phyloP scores from a whole-genome alignment of 2,329 filamentous ascomycete species.

The Clonostachys solani region DNA sequence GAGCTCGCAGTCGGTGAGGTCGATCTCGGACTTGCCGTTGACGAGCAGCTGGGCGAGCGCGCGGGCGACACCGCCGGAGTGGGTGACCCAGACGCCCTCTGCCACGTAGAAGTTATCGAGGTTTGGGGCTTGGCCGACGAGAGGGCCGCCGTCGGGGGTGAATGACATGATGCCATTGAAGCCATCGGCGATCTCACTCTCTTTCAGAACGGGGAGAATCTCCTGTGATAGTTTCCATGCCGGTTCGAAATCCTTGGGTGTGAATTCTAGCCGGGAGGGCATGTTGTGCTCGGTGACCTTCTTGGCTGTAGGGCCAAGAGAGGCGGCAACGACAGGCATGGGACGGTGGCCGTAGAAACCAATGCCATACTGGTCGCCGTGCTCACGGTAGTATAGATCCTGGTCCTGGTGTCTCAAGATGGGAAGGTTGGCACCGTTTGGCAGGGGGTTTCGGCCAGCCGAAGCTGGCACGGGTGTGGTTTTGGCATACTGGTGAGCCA shows the following conservation, averaged over 20 bases:
- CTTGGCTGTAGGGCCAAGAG: conserved; percentile 46
- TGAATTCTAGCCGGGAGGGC: conserved; percentile 60
- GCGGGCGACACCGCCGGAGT: conserved; percentile 58
- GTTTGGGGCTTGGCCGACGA: conserved; percentile 53
- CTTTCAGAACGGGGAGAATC: conserved; percentile 45
- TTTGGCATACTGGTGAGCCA: conserved; percentile 62
- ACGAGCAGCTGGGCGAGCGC: conserved; percentile 57
- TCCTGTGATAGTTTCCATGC: conserved; percentile 54
- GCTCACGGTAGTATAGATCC: conserved; percentile 61
- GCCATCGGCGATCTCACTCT: conserved; percentile 49
- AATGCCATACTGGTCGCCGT: conserved; percentile 58
- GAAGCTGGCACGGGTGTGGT: conserved; percentile 45
- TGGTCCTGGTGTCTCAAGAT: conserved; percentile 61
- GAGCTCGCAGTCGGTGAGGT: conserved; percentile 55
- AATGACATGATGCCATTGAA: conserved; percentile 67
- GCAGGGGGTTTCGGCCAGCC: conserved; percentile 24
- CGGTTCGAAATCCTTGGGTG: conserved; percentile 52
- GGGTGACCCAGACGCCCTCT: conserved; percentile 64
- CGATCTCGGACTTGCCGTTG: conserved; percentile 47
- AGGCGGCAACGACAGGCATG: conserved; percentile 53
- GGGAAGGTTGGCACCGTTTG: conserved; percentile 48
- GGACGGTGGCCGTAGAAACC: conserved; percentile 61
- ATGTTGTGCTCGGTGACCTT: conserved; percentile 55
- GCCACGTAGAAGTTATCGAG: conserved; percentile 60
- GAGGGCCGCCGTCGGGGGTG: conserved; percentile 57